Percentiles rank a stretch among this genome's conserved stretches.
Evolutionary conservation across 2,329 filamentous ascomycete species (phyloP).

Genomic region (Curvularia sp.): DNA sequence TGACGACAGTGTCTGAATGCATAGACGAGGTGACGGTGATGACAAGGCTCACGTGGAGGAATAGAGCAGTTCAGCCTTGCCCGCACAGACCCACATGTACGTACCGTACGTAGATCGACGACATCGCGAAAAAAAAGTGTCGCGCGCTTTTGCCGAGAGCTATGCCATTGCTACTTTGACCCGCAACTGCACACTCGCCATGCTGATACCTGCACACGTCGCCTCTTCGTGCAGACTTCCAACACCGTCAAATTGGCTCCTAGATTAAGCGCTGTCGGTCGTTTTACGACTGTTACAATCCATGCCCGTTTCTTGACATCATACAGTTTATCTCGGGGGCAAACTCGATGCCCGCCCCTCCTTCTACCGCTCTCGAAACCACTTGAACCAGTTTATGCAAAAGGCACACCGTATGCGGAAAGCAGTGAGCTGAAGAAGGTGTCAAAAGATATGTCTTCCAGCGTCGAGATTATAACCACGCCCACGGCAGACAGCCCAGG

Average conservation of each 20-base stretch:
- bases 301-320: conserved; percentile 20
- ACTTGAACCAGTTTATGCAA: background rate
- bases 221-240: conserved; percentile 6
- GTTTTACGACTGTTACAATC: conserved; percentile 39
- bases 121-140: conserved; percentile 17
- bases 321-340: conserved; percentile 7
- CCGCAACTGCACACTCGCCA: background rate
- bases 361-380: conserved; percentile 22
- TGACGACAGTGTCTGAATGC: background rate
- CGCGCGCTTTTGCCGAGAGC: conserved; percentile 8
- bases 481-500: conserved; percentile 90
- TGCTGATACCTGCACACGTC: conserved; percentile 15
- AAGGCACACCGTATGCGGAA: background rate
- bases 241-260: conserved; percentile 42
- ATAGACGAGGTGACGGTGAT: background rate
- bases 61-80: conserved; percentile 4
- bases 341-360: conserved; percentile 7
- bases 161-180: background rate
- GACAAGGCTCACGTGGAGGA: conserved; percentile 3
- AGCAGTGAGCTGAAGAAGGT: background rate
- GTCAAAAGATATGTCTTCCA: conserved; percentile 68
- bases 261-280: conserved; percentile 29
- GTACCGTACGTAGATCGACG: no score
- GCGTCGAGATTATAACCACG: conserved; percentile 76
- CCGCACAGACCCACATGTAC: conserved; percentile 13